phyloP scores from a whole-genome alignment of 371 early-diverging fungal species.

The Mucor plumbeus region DNA sequence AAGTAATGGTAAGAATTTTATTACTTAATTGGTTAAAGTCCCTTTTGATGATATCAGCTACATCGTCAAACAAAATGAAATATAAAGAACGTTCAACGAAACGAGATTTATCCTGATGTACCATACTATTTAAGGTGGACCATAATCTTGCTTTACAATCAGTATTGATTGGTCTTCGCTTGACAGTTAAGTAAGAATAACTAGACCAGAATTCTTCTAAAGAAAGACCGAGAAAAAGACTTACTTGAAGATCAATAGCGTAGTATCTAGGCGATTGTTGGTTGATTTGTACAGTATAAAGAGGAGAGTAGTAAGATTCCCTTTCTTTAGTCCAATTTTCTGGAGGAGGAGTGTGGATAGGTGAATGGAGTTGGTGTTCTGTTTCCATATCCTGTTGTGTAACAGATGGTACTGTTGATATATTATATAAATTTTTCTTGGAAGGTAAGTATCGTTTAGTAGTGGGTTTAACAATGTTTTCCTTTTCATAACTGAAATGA shows the following conservation, averaged over 20 bases:
- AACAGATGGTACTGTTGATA: background rate
- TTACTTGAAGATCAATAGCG: conserved; percentile 73
- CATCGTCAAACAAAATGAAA: conserved; percentile 70
- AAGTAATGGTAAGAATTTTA: conserved; percentile 67
- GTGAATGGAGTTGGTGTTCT: conserved; percentile 31
- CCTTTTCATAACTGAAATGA: background rate
- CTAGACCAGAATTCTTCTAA: conserved; percentile 51
- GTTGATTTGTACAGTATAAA: conserved; percentile 67
- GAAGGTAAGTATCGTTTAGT: background rate
- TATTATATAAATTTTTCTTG: conserved; percentile 11
- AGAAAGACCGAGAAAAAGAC: conserved; percentile 57
- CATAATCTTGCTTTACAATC: conserved; percentile 68
- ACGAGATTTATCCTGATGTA: conserved; percentile 43
- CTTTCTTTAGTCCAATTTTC: conserved; percentile 43
- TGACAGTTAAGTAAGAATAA: conserved; percentile 56
- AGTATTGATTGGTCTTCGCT: conserved; percentile 22
- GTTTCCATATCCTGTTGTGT: background rate
- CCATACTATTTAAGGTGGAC: conserved; percentile 62
- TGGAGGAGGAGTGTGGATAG: conserved; percentile 49
- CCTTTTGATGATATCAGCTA: conserved; percentile 59
- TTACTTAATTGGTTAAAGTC: conserved; percentile 65
- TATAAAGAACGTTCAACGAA: conserved; percentile 62
- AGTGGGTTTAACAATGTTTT: background rate
- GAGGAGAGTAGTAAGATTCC: conserved; percentile 41
- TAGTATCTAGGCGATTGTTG: conserved; percentile 38